phyloP scores from a whole-genome alignment of 345 rosid genomes.

The Salix arbutifolia region DNA sequence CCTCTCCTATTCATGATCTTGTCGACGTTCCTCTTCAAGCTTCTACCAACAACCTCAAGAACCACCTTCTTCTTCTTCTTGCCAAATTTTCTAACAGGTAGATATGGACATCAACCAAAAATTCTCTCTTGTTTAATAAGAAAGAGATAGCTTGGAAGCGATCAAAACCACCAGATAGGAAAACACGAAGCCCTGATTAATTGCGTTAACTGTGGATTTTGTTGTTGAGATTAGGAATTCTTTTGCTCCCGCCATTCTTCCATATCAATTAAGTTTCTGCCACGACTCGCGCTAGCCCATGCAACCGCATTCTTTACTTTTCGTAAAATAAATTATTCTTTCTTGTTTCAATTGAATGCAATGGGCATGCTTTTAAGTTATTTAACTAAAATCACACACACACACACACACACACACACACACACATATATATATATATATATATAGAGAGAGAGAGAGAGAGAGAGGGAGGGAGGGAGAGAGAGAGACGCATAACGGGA shows the following conservation, averaged over 20 bases:
- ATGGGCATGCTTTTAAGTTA: too few species aligned
- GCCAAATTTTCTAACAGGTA: constrained; percentile 15
- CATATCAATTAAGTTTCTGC: not conserved
- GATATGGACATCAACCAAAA: constrained; percentile 17
- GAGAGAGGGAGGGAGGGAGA: too few species aligned
- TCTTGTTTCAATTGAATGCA: too few species aligned
- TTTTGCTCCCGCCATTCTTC: not conserved
- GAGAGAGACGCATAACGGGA: too few species aligned
- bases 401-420: too few species aligned
- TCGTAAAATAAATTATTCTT: too few species aligned
- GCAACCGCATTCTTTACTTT: not conserved
- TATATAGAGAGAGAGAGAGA: too few species aligned
- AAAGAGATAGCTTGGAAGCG: constrained; percentile 17
- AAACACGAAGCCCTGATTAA: not conserved
- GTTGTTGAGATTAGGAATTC: constrained; percentile 16
- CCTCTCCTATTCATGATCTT: not conserved
- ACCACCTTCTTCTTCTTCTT: not conserved
- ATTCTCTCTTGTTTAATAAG: constrained; percentile 5
- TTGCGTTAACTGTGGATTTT: not conserved
- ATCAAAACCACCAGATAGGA: not conserved
- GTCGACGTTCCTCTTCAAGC: not conserved
- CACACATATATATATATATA: too few species aligned
- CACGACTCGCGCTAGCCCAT: not conserved
- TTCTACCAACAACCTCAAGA: not conserved
- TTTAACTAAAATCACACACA: too few species aligned